Base-by-base conservation (phyloP, 2,329 filamentous ascomycete species). In the Ceratocystis huliohia region DNA sequence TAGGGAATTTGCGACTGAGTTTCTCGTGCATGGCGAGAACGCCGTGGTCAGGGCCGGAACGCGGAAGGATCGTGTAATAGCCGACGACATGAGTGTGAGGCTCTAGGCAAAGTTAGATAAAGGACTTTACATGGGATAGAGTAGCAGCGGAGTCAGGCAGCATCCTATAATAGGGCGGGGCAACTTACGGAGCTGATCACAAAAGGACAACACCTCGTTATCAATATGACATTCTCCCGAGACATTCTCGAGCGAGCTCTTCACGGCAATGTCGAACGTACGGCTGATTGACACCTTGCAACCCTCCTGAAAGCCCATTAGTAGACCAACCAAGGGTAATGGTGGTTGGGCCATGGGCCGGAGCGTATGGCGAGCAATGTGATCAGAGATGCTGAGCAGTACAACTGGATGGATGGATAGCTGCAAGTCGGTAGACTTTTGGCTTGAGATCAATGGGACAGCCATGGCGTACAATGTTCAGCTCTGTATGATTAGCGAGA, bases 311-410 rank as follows among this genome's bases (percentile, higher is more conserved):
- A 94, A 89, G 17, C 94, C 94, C 5, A 99, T 78, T n/a, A 99
- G 81, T 64, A 88, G 91, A 66, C 94, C 94, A 2, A 93, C 83
- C 20, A 96, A 82, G 17, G 91, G 91, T 0, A 89, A 89, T 20
- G 79, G 75, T 72, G 91, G 86, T 64, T 85, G 79, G 44, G 28
- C 44, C 5, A 13, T 28, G 41, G 37, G 50, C 68, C 94, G 85
- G 66, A 96, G 82, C 0, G 87, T 89, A 75, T 96, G 92, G 68
- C 94, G 85, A 67, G 93, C 96, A 75, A 97, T 91, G 75, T 96
- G 95, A 76, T 99, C 94, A 71, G 93, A 96, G 72, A 99, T 94
- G 70, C 89, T 95, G 77, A 99, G 89, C 70, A 97, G 88, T 64
- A 96, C 92, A 62, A 99, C 86, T 30, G 94, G 94, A 73, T 99